phyloP scores from a whole-genome alignment of 805 yeast genomes.

The Cyberlindnera subsufficiens region DNA sequence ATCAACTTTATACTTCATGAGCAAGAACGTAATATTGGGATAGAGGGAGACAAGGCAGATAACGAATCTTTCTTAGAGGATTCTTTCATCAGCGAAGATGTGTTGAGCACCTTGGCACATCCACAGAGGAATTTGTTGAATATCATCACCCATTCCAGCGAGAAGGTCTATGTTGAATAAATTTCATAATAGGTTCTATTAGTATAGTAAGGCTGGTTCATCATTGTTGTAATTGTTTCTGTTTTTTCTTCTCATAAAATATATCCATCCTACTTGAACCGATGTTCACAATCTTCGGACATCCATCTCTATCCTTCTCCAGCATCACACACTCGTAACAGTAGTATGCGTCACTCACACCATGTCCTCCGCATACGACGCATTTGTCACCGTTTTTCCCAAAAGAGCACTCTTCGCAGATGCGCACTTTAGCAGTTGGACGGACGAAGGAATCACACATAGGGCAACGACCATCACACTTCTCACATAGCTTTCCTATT shows the following conservation, averaged over 20 bases:
- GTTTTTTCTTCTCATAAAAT: constrained; percentile 51
- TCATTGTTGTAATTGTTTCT: constrained; percentile 11
- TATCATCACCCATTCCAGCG: constrained; percentile 2
- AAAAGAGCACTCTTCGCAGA: constrained; percentile 83
- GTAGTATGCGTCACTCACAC: constrained; percentile 68
- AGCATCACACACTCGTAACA: constrained; percentile 78
- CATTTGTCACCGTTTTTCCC: constrained; percentile 63
- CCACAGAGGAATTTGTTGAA: constrained; percentile 6
- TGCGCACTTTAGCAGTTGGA: constrained; percentile 57
- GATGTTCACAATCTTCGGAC: constrained; percentile 77
- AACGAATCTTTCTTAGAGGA: constrained; percentile 19
- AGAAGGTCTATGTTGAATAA: neutral
- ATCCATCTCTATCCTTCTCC: constrained; percentile 86
- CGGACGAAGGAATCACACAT: constrained; percentile 81
- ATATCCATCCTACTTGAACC: constrained; percentile 72
- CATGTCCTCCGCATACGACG: constrained; percentile 68
- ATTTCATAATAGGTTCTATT: neutral
- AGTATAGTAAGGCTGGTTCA: neutral
- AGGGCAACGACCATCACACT: constrained; percentile 91
- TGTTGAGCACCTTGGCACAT: neutral
- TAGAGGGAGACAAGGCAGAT: constrained; percentile 5
- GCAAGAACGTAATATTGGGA: neutral
- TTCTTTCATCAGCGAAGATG: constrained; percentile 19
- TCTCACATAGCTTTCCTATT: constrained; percentile 68
- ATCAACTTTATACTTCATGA: constrained; percentile 27